phyloP scores from a whole-genome alignment of 129 eudicot species.

The Flaveria ramosissima region DNA sequence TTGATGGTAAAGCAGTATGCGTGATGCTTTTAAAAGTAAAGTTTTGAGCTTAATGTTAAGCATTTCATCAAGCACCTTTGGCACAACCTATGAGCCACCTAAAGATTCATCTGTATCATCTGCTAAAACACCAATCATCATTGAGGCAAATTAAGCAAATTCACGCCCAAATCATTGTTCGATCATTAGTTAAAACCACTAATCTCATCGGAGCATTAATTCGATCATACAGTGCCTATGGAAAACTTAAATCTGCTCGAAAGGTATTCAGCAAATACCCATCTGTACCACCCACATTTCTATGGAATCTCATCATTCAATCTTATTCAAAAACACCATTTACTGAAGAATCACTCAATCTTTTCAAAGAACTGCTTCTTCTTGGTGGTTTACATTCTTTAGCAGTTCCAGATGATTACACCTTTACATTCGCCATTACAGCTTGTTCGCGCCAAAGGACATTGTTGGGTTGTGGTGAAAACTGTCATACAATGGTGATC shows the following conservation, averaged over 20 bases:
- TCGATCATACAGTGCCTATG: constrained; percentile 35
- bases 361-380: constrained; percentile 39
- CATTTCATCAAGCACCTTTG: constrained; percentile 39
- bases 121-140: constrained; percentile 32
- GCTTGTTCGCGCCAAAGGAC: constrained; percentile 37
- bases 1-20: no score
- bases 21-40: no score
- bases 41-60: background rate
- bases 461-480: constrained; percentile 25
- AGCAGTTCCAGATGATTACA: constrained; percentile 49
- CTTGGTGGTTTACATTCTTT: constrained; percentile 25
- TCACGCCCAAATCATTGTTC: constrained; percentile 37
- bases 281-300: constrained; percentile 31
- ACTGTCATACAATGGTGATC: constrained; percentile 44
- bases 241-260: constrained; percentile 28
- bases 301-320: constrained; percentile 47
- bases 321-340: constrained; percentile 38
- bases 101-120: constrained; percentile 23
- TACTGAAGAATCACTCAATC: constrained; percentile 27
- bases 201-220: constrained; percentile 40
- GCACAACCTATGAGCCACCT: constrained; percentile 36
- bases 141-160: constrained; percentile 38
- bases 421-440: constrained; percentile 41
- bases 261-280: constrained; percentile 36
- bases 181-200: constrained; percentile 25